Percentiles rank a stretch among this genome's conserved stretches.
phyloP scores from a whole-genome alignment of 768 basidiomycete genomes.

The Terana coerulea region DNA sequence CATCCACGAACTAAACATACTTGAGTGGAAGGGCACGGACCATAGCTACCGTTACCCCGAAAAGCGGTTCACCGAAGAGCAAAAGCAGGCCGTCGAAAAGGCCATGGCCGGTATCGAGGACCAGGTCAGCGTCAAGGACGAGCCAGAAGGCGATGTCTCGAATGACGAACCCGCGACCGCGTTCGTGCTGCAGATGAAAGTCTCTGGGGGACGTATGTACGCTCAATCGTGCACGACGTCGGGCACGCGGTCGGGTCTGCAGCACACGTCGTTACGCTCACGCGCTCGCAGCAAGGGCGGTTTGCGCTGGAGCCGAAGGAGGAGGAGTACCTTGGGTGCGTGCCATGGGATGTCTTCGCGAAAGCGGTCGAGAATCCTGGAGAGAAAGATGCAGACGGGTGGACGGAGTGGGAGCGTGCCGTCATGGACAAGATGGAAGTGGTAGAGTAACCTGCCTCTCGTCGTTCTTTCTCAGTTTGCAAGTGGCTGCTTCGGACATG shows the following conservation, averaged over 20 bases:
- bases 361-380: constrained; percentile 51
- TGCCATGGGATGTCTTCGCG: constrained; percentile 74
- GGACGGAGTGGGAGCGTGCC: constrained; percentile 78
- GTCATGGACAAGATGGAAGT: constrained; percentile 66
- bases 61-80: constrained; percentile 61
- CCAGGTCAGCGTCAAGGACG: constrained; percentile 32
- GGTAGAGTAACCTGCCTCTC: constrained; percentile 37
- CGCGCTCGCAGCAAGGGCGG: constrained; percentile 83
- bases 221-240: constrained; percentile 92
- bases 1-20: constrained; percentile 74
- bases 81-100: constrained; percentile 64
- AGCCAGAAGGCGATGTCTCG: constrained; percentile 24
- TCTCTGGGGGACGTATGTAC: constrained; percentile 97
- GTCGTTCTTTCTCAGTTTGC: too few relatives aligned
- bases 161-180: constrained; percentile 54
- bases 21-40: constrained; percentile 73
- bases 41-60: constrained; percentile 78
- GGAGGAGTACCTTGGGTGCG: constrained; percentile 54
- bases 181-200: constrained; percentile 88
- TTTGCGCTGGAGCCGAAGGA: constrained; percentile 50
- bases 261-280: constrained; percentile 90
- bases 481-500: too few relatives aligned
- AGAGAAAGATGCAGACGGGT: constrained; percentile 62
- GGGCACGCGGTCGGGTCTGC: constrained; percentile 80
- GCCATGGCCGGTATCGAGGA: constrained; percentile 53